These are phyloP conservation scores for Rubus parviflorus DNA, from an alignment of 306 rosid species.

Conservation along the genomic window DNA sequence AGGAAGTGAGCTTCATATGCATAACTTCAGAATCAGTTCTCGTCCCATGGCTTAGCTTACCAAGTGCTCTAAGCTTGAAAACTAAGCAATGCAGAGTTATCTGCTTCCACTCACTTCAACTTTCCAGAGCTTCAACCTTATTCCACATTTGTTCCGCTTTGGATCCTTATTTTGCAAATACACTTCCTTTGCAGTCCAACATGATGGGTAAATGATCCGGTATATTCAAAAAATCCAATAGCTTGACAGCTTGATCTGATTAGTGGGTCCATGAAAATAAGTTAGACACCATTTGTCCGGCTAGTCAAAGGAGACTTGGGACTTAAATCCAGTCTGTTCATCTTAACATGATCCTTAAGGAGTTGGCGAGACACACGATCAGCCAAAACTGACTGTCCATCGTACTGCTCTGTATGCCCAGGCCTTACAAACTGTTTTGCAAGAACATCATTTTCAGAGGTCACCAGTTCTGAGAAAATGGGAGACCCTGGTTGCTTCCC, in stretches of 20 bases:
- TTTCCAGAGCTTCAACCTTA: constrained; percentile 39
- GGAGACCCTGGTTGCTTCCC: constrained; percentile 76
- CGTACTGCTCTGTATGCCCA: constrained; percentile 49
- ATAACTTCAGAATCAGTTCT: constrained; percentile 27
- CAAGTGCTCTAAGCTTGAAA: constrained; percentile 26
- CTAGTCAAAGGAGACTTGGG: constrained; percentile 59
- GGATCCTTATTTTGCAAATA: constrained; percentile 52
- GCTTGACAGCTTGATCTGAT: constrained; percentile 33
- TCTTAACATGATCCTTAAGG: constrained; percentile 62
- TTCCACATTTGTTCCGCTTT: constrained; percentile 43
- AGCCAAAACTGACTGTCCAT: constrained; percentile 87
- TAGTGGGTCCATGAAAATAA: constrained; percentile 27
- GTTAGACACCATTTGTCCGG: constrained; percentile 63
- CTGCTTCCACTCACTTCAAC: constrained; percentile 41
- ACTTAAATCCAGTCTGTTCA: constrained; percentile 67
- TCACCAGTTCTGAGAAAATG: constrained; percentile 56
- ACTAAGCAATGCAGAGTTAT: constrained; percentile 32
- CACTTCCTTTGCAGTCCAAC: constrained; percentile 41
- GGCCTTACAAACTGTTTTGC: constrained; percentile 55
- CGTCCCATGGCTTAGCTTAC: constrained; percentile 26
- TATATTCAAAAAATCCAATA: constrained; percentile 33
- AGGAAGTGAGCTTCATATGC: constrained; percentile 32
- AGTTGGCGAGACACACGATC: constrained; percentile 87
- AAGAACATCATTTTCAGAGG: constrained; percentile 58
- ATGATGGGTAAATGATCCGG: constrained; percentile 37